Evolutionary conservation across 2,329 filamentous ascomycete species (phyloP), one percentile per base, ranked within the genome.

Genomic region (Paecilomyces variotii): DNA sequence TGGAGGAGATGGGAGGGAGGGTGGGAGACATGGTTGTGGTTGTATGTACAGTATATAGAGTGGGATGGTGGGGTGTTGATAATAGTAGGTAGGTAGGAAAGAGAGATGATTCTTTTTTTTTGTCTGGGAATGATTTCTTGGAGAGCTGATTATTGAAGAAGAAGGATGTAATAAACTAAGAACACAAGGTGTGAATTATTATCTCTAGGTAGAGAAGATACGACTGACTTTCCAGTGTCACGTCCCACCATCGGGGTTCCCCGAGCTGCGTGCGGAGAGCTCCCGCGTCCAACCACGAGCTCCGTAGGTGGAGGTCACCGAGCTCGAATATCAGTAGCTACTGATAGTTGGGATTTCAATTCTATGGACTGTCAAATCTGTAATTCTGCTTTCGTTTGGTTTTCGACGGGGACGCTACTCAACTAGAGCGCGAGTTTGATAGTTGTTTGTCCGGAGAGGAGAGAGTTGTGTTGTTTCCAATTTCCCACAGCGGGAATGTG

Each of bases 1-100:
- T 77, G 12, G 76, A 74, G 53, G 78, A 70, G 66, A 87, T 78
- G 28, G 80, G 70, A 11, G 89, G 89, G 5, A 94, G 80, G 11
- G 35, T 35, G 35, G 67, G 59, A 68, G 71, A 71, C 25, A 28
- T 28, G 50, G 24, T 52, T 51, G 12, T 28, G 49, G 45, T 39
- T 28, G 65, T 54, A 34, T 28, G 65, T 54, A 34, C 19, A 63
- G 55, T 68, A 70, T 57, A 57, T 51, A 62, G 62, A 59, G 56
- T 57, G 49, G 58, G 57, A 54, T 63, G 28, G 45, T 59, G 53
- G 49, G 51, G 51, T 32, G 45, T 54, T 50, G 54, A 19, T 34
- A 27, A 57, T 56, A 28, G 63, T 26, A 12, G 59, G 53, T 56
- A 57, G 56, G 32, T 26, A 24, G 53, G 25, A 50, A 59, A 27